Evolutionary conservation across 495 filamentous ascomycete species (phyloP).

Genomic region (Penicillium pulvis): DNA sequence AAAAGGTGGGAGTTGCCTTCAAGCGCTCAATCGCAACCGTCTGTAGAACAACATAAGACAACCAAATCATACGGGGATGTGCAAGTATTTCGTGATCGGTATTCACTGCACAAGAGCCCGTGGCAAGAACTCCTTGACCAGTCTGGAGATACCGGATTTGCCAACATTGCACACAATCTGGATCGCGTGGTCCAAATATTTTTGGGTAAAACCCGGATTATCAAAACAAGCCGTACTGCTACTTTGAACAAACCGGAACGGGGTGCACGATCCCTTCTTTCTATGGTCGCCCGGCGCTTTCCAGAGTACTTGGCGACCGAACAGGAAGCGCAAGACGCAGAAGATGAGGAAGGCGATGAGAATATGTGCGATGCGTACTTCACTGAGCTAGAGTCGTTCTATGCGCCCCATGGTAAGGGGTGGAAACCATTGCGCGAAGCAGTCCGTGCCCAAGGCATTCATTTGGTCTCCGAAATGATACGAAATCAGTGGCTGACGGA

Average conservation of each 20-base stretch:
- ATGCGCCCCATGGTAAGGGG: constrained; percentile 51
- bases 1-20: constrained; percentile 29
- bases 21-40: constrained; percentile 19
- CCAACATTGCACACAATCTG: constrained; percentile 40
- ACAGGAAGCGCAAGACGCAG: constrained; percentile 56
- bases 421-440: constrained; percentile 68
- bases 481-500: constrained; percentile 44
- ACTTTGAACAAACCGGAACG: not conserved
- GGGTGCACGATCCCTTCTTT: constrained; percentile 61
- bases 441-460: constrained; percentile 67
- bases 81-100: constrained; percentile 22
- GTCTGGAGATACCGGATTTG: constrained; percentile 37
- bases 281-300: constrained; percentile 63
- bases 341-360: constrained; percentile 47
- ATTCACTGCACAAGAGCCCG: constrained; percentile 36
- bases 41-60: constrained; percentile 1
- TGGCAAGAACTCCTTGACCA: constrained; percentile 45
- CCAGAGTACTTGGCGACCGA: constrained; percentile 65
- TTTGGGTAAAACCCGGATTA: constrained; percentile 35
- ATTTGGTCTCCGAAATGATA: constrained; percentile 58
- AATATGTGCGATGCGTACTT: constrained; percentile 60
- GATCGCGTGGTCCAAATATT: constrained; percentile 44
- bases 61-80: not conserved
- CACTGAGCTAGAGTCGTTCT: constrained; percentile 64
- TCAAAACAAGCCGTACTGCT: constrained; percentile 1